These are phyloP conservation scores for Schizosaccharomyces lindneri DNA, from an alignment of 805 yeast genomes.

Conservation along the genomic window DNA sequence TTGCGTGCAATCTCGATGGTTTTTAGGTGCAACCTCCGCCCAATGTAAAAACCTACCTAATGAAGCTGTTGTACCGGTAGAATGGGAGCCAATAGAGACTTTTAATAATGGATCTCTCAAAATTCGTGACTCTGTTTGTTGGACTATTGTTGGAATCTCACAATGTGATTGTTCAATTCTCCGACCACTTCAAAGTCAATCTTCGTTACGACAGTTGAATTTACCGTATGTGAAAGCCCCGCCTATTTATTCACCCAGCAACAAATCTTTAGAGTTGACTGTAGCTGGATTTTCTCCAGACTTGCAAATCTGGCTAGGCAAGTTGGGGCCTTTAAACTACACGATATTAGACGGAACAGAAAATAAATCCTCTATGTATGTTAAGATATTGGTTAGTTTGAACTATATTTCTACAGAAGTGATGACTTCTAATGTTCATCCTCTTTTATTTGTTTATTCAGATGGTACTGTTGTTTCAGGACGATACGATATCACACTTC, in stretches of 20 bases:
- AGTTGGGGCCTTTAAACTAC: not conserved
- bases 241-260: not conserved
- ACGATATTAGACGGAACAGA: not conserved
- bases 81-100: not conserved
- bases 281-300: not conserved
- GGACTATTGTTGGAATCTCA: slow-evolving; percentile 2
- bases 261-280: not conserved
- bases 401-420: too few relatives aligned
- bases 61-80: slow-evolving; percentile 1
- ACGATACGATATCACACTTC: not conserved
- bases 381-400: not conserved
- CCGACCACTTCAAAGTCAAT: not conserved
- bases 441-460: not conserved
- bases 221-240: not conserved
- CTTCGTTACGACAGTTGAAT: not conserved
- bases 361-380: not conserved
- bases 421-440: not conserved
- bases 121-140: not conserved
- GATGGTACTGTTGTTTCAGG: not conserved
- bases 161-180: not conserved
- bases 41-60: not conserved
- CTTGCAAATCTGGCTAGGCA: not conserved
- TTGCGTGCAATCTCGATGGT: not conserved
- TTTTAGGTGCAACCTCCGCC: not conserved
- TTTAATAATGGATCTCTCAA: not conserved